These are phyloP conservation scores for Colletotrichum tofieldiae DNA, from an alignment of 2,329 filamentous ascomycete species.

Conservation along the genomic window DNA sequence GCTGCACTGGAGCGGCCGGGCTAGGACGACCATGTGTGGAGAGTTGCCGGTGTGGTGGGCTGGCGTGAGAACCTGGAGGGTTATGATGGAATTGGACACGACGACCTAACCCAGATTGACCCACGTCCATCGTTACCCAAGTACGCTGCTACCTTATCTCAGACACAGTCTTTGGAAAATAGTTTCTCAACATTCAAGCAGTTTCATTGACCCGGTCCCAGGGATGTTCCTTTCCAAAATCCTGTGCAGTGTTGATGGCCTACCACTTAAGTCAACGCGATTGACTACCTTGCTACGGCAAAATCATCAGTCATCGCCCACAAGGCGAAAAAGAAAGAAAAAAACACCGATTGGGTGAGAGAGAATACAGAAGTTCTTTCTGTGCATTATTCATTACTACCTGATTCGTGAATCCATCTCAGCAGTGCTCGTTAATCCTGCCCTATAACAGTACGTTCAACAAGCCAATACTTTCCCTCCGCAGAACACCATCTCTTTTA, in stretches of 20 bases:
- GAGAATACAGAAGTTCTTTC: neutral
- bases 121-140: constrained; percentile 22
- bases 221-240: neutral
- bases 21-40: constrained; percentile 22
- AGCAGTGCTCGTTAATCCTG: neutral
- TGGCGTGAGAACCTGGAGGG: constrained; percentile 42
- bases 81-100: constrained; percentile 28
- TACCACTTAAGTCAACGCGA: neutral
- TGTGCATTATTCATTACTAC: constrained; percentile 20
- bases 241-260: neutral
- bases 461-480: too few relatives aligned
- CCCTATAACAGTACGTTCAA: neutral
- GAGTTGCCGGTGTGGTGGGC: constrained; percentile 20
- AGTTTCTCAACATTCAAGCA: neutral
- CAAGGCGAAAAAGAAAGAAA: neutral
- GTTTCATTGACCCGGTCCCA: neutral
- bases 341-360: neutral
- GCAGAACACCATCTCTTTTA: constrained; percentile 33
- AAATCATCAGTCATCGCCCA: neutral
- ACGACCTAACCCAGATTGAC: constrained; percentile 10
- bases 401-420: neutral
- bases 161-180: neutral
- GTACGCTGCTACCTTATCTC: neutral
- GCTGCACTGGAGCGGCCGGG: neutral
- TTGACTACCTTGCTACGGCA: neutral